Evolutionary conservation across 805 yeast genomes (phyloP), one percentile per base, ranked within the genome.

Genomic region (Scheffersomyces ergatensis): DNA sequence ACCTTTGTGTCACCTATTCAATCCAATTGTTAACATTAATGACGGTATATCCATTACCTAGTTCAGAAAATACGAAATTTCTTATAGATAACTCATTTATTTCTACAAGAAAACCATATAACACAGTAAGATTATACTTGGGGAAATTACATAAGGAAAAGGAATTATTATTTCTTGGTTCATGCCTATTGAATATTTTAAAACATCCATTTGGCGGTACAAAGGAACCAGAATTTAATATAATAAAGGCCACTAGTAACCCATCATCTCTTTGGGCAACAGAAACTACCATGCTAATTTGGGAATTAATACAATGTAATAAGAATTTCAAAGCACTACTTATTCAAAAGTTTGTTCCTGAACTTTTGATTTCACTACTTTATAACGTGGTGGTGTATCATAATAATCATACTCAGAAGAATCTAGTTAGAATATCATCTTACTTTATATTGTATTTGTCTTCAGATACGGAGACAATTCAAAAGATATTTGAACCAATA

Each of bases 261-360:
- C 41, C 47, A 45, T 56, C 63, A 34, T 49, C 67, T 4, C 51
- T 72, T 15, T 70, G 89, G 83, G 58, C 80, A 2, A 63, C 71
- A 3, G 90, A 84, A 53, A 55, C 77, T n/a, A 60, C 79, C 5
- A 72, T 84, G 55, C 55, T 90, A 7, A 49, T 85, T 13, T 87
- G 95, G 86, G 95, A 86, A 51, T 62, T 89, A 33, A 62, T 78
- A 25, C 92, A 87, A 54, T 82, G 89, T 50, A 92, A 92, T 61
- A 70, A 69, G 43, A 61, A 60, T 36, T 82, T 84, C 51, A 72
- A 72, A 43, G 60, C 72, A 2, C 20, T 55, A 19, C 47, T 61
- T 2, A 57, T 50, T 1, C 68, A 71, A 12, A 67, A 71, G 34
- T 70, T 71, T 45, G 75, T 81, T 2, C 67, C 74, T 23, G 83